phyloP scores from a whole-genome alignment of 139 green algal genomes.

The Coelastrella sp. region DNA sequence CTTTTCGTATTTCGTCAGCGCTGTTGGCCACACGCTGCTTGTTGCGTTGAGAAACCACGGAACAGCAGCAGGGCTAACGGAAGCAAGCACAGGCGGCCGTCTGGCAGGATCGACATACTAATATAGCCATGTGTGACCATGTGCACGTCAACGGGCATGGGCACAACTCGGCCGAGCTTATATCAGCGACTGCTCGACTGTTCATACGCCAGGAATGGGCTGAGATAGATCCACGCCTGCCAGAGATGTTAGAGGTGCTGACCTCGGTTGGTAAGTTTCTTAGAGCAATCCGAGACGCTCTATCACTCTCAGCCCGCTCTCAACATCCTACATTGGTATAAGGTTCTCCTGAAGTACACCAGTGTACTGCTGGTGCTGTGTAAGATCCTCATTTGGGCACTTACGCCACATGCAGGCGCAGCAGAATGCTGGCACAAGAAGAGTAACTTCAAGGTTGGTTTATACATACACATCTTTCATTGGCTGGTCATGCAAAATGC shows the following conservation, averaged over 20 bases:
- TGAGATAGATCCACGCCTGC: constrained; percentile 10
- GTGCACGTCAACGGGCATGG: neutral
- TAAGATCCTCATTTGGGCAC: neutral
- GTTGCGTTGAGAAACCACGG: no score
- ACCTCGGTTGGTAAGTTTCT: neutral
- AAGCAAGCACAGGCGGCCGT: no score
- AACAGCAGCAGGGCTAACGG: no score
- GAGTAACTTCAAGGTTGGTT: constrained; percentile 46
- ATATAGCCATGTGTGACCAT: neutral
- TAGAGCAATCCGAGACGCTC: no score
- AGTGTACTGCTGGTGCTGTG: neutral
- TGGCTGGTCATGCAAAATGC: neutral
- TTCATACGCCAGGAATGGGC: constrained; percentile 38
- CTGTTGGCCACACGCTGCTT: no score
- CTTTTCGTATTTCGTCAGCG: no score
- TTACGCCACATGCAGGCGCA: constrained; percentile 50
- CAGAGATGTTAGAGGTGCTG: constrained; percentile 27
- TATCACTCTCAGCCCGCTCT: no score
- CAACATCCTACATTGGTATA: no score
- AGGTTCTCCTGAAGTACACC: no score
- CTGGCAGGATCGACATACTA: neutral
- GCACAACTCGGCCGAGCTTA: constrained; percentile 11
- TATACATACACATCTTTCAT: neutral
- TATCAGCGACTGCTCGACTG: neutral
- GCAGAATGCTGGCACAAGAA: constrained; percentile 64